Evolutionary conservation across 192 early-diverging fungal genomes (phyloP), one percentile per base, ranked within the genome.

Genomic region (Coemansia erecta): DNA sequence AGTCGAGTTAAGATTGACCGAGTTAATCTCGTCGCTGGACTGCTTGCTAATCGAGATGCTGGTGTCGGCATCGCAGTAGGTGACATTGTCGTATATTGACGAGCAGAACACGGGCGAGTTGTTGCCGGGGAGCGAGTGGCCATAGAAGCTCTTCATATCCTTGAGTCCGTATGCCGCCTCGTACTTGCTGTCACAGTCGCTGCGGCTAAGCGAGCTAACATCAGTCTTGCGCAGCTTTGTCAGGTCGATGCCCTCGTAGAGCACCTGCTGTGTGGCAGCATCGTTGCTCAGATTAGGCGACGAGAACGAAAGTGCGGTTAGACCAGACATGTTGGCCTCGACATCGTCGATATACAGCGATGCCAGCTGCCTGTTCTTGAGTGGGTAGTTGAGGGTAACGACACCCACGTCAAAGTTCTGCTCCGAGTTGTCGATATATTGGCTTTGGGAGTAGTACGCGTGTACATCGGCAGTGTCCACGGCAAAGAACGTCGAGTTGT

Each of bases 371-470:
- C 61, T 49, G 13, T 43, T 41, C 19, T 64, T 51, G 22, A 78
- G 60, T 1, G 75, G 60, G 33, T 55, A 58, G 33, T 58, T 63
- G 31, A 78, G 66, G 3, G 70, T 65, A 41, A 78, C 45, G 26
- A 78, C 50, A 14, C 70, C 75, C 4, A 78, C 75, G 39, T 78
- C 70, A 78, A 72, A 78, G 60, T 78, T 78, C 31, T 69, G 65
- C 70, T 62, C 51, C 4, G 75, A 47, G 10, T 51, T 7, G 23
- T 69, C 63, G 22, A 43, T 45, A 13, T 68, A 64, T 62, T 78
- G 70, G 63, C 66, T 78, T 58, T 78, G 75, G 24, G 75, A 59
- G 22, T 69, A 78, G 59, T 78, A 78, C 17, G 75, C 70, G 35
- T 78, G 75, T 1, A 66, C 75, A 7, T 59, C 58, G 12, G 75